Base-by-base conservation (phyloP, 2,329 filamentous ascomycete species). In the Lachnellula subtilissima region DNA sequence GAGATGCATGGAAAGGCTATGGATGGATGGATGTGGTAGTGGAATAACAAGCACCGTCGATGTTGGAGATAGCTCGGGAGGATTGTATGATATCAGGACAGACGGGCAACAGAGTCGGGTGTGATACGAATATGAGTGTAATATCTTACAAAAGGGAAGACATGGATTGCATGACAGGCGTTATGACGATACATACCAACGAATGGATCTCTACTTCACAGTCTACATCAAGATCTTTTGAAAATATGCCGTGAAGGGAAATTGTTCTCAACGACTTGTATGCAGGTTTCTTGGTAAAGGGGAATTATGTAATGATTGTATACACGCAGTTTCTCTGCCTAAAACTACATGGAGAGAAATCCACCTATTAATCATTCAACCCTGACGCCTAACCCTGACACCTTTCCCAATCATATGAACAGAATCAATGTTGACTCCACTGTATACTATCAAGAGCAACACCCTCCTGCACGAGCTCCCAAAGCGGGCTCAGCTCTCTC, bases 381-480 rank as follows among this genome's bases (percentile, higher is more conserved):
- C 42, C 17, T 5, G n/a, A 45, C n/a, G 17, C n/a, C 42, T 12
- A 4, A 22, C 22, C 22, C 22, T 22, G 22, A 22, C 22, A 22
- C 22, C 22, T 22, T 22, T 2, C 17, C 17, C n/a, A 6, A 12
- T 19, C 17, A 17, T 3, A 17, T 22, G 19, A n/a, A 11, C 42
- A 19, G 2, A 62, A 60, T 61, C 78, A 97, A 74, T 99, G 94
- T 77, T 97, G 92, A 71, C 89, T 96, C 94, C 94, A 99, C 75
- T 99, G 87, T 68, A 99, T 99, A 45, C 91, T 96, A 74, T 95
- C 89, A 64, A 99, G 76, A 70, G 96, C 94, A 61, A 99, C 84
- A 15, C 94, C 94, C 73, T 99, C 94, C 75, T 99, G 94, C 12
- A 99, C 94, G 62, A 99, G 76, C 75, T 99, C 94, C 94, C 94